Evolutionary conservation across 1,284 basidiomycete genomes (phyloP).

Genomic region (Cutaneotrichosporon cutaneum): DNA sequence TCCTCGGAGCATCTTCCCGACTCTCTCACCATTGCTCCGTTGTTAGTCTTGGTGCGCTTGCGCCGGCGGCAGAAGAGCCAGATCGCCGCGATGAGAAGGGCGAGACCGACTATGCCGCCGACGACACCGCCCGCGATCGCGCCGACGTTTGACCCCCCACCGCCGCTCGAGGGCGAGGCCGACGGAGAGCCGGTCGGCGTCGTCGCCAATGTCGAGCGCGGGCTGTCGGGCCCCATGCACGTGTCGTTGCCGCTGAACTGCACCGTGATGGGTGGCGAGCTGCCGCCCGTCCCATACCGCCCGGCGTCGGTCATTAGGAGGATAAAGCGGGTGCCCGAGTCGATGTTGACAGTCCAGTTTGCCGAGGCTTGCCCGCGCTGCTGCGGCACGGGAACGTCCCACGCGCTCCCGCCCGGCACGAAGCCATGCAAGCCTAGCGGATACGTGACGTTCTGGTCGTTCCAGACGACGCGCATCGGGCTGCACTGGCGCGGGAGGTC

Average conservation of each 20-base stretch:
- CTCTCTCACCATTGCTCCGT: not conserved
- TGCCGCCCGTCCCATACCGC: constrained; percentile 41
- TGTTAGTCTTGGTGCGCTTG: not conserved
- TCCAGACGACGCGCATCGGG: constrained; percentile 36
- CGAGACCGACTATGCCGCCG: constrained; percentile 12
- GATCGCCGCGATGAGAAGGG: constrained; percentile 10
- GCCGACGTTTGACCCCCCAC: not conserved
- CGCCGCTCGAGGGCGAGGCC: not conserved
- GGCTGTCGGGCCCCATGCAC: constrained; percentile 35
- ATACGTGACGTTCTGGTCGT: constrained; percentile 29
- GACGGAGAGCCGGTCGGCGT: constrained; percentile 1
- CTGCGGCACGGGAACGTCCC: constrained; percentile 36
- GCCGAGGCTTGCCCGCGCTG: not conserved
- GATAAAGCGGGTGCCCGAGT: constrained; percentile 36
- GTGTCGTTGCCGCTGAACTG: constrained; percentile 21
- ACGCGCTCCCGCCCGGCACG: constrained; percentile 42
- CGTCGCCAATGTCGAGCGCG: constrained; percentile 10
- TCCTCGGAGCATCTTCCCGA: not conserved
- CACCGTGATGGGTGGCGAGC: constrained; percentile 34
- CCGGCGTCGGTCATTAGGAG: constrained; percentile 46
- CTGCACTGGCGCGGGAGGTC: constrained; percentile 36
- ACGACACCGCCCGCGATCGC: constrained; percentile 22
- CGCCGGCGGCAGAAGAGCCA: constrained; percentile 14
- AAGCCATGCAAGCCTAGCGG: constrained; percentile 42
- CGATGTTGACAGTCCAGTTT: constrained; percentile 43